Evolutionary conservation across 257 asterid genomes (phyloP), one percentile per base, ranked within the genome.

Genomic region (Buddleja alternifolia): DNA sequence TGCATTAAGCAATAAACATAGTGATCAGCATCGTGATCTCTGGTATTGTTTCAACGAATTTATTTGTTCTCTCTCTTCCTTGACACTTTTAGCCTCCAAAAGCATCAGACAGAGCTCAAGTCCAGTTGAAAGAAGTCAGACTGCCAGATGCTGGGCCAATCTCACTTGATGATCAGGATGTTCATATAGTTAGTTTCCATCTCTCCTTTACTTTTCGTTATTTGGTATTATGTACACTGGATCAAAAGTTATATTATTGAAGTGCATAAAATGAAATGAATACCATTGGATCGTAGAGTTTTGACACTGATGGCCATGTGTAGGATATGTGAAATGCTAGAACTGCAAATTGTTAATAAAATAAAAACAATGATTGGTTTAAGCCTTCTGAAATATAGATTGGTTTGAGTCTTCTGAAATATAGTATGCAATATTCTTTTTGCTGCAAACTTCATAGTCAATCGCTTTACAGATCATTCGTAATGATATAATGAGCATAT

Each of bases 111-210:
- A 84, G 93, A 78, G 88, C 87, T 59, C 88, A 93, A 78, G 91
- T 88, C 61, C 97, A 93, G 84, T 86, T 85, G 41, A 88, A 85
- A 78, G 87, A 86, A 86, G 96, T 85, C 71, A 85, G 96, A 64
- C 85, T 90, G 72, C 95, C 92, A 10, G 92, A 88, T 83, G 73
- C 87, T 72, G 85, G 80, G 40, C 82, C 90, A 40, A 83, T 90
- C 63, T 70, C 97, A 10, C 95, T 93, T n/a, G 96, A 90, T 61
- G 97, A 93, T 48, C 96, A 86, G 80, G 98, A 93, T 80, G 90
- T 93, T 78, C 87, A 81, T 46, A 90, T 93, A 56, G 98, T 90
- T 41, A 81, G 95, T 88, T 74, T 60, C 68, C 59, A 25, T 17
- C 54, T 37, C 66, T 36, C 45, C 58, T 64, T 71, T 72, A 23